Evolutionary conservation across 164 flowering plant species (phyloP).

Genomic region (Aristolochia fimbriata): DNA sequence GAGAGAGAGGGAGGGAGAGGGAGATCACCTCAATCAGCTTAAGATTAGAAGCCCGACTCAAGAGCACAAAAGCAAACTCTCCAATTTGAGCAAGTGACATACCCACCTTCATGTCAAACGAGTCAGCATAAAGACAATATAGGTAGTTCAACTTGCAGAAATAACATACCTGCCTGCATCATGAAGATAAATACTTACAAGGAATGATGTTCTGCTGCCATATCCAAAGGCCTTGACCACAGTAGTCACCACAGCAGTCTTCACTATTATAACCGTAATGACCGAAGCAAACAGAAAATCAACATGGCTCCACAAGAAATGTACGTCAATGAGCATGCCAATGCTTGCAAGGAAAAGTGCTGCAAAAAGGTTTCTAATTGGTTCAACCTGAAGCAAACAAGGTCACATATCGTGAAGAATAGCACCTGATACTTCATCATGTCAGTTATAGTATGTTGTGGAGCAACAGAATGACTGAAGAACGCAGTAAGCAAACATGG

Average conservation of each 20-base stretch:
- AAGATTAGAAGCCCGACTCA: slow-evolving; percentile 95
- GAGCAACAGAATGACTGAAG: slow-evolving; percentile 59
- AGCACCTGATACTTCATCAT: too few relatives aligned
- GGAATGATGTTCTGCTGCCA: slow-evolving; percentile 48
- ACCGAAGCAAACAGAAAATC: slow-evolving; percentile 94
- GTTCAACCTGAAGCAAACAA: slow-evolving; percentile 66
- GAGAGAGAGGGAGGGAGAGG: slow-evolving; percentile 6
- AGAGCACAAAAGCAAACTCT: slow-evolving; percentile 94
- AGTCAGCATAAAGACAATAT: background rate
- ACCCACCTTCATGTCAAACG: slow-evolving; percentile 54
- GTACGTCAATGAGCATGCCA: slow-evolving; percentile 95
- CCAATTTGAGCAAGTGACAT: slow-evolving; percentile 91
- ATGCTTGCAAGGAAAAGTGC: slow-evolving; percentile 95
- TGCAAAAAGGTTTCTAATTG: slow-evolving; percentile 91
- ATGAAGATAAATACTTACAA: slow-evolving; percentile 29
- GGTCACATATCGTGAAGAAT: too few relatives aligned
- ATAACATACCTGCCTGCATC: background rate
- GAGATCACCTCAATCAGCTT: slow-evolving; percentile 70
- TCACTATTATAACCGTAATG: slow-evolving; percentile 69
- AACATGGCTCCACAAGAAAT: slow-evolving; percentile 88
- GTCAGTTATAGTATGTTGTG: too few relatives aligned
- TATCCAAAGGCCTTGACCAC: slow-evolving; percentile 77
- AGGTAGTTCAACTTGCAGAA: background rate
- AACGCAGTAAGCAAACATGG: slow-evolving; percentile 90
- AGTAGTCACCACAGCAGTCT: slow-evolving; percentile 54